phyloP scores from a whole-genome alignment of 2,329 filamentous ascomycete genomes.

The Colletotrichum cereale region DNA sequence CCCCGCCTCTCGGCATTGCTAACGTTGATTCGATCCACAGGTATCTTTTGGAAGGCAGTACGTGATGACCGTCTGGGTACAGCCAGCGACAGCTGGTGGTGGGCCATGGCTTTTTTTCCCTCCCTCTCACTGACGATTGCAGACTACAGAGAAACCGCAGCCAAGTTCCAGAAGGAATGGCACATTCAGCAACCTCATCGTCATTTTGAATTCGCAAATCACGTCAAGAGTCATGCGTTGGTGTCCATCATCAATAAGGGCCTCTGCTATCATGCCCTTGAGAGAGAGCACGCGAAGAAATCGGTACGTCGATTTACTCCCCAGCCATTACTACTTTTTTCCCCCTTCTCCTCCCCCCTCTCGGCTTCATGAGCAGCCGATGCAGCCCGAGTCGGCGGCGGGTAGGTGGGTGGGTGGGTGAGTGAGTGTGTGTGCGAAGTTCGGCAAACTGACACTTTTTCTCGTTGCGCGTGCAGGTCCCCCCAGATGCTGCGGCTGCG shows the following conservation, averaged over 20 bases:
- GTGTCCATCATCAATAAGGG: conserved; percentile 74
- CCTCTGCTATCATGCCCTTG: conserved; percentile 70
- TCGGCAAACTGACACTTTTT: conserved; percentile 52
- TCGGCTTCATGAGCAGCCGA: conserved; percentile 40
- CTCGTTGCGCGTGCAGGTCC: conserved; percentile 56
- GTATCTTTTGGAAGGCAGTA: conserved; percentile 74
- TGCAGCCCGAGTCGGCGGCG: conserved; percentile 29
- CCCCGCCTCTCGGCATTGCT: conserved; percentile 29
- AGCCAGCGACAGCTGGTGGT: conserved; percentile 37
- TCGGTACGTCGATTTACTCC: conserved; percentile 57
- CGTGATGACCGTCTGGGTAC: conserved; percentile 50
- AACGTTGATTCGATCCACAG: conserved; percentile 49
- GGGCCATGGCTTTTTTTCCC: conserved; percentile 25
- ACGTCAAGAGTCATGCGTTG: conserved; percentile 74
- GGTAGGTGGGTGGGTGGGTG: conserved; percentile 39
- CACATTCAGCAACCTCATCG: conserved; percentile 72
- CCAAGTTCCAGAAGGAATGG: conserved; percentile 78
- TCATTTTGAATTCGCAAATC: conserved; percentile 72
- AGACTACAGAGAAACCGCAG: conserved; percentile 77
- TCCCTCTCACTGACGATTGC: conserved; percentile 41
- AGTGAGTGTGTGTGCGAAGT: conserved; percentile 39
- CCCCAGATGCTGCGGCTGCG: conserved; percentile 61
- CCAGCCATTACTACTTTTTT: conserved; percentile 19
- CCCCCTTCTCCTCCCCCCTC: conserved; percentile 37
- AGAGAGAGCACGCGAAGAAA: conserved; percentile 65